Percentiles rank a stretch among this genome's conserved stretches.
phyloP scores from a whole-genome alignment of 2,329 filamentous ascomycete genomes.

The Lasiodiplodia hormozganensis region DNA sequence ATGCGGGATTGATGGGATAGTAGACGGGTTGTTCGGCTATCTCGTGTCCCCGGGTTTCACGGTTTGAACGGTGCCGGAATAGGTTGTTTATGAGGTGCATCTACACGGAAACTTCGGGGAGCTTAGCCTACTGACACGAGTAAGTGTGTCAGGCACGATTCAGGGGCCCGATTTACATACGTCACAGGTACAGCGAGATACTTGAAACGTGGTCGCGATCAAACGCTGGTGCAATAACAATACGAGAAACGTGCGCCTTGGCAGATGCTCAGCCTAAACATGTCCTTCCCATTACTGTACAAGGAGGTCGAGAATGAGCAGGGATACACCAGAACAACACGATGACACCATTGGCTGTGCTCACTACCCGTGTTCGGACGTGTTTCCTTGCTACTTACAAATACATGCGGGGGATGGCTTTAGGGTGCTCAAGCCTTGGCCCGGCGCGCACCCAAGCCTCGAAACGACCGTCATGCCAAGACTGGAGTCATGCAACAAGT shows the following conservation, averaged over 20 bases:
- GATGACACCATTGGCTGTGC: background rate
- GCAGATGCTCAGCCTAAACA: background rate
- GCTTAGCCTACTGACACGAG: background rate
- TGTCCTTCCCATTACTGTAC: background rate
- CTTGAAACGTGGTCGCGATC: background rate
- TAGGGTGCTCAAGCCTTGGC: background rate
- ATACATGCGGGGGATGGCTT: background rate
- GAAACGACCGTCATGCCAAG: background rate
- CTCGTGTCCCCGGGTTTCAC: too few species aligned
- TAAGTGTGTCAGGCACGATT: background rate
- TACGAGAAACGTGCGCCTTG: slow-evolving; percentile 4
- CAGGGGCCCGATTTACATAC: background rate
- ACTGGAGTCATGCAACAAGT: background rate
- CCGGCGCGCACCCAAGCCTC: background rate
- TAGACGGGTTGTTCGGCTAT: too few species aligned
- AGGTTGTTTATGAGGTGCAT: background rate
- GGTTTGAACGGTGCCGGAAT: background rate
- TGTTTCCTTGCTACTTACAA: background rate
- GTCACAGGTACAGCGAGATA: background rate
- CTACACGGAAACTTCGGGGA: background rate
- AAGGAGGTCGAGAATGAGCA: background rate
- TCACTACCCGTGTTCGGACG: background rate
- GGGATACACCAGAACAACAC: background rate
- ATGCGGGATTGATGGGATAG: too few species aligned
- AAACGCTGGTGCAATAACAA: slow-evolving; percentile 6